Base-by-base conservation (phyloP, 352 stramenopile genomes). In the Pythium rishiriense region DNA sequence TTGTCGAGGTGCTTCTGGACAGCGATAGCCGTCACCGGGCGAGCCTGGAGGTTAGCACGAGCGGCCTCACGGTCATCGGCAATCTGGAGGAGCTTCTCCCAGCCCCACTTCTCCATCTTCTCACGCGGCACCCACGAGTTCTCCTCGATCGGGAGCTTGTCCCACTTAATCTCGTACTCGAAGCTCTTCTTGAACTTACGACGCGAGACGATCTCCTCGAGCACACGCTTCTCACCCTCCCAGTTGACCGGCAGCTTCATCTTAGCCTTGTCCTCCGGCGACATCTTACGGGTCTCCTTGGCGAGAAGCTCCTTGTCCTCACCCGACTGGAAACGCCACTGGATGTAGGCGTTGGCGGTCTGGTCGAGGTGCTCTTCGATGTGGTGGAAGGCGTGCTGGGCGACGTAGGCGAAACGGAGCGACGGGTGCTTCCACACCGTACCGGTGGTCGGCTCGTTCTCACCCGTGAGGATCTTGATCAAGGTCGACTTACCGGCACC, bases 111-210 rank as follows among this genome's bases (percentile, higher is more conserved):
- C 83, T 98, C 96, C 52, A 98, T 86, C 76, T 94, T 98, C 79
- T 86, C 91, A 71, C 76, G 97, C 46, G 76, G 95, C 62, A 88
- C 93, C 96, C 82, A 99, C 66, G 97, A 96, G 79, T 98, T 99
- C 56, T 98, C 85, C 24, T 98, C 96, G 60, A 97, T 90, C 10
- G 87, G 85, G 58, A 90, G 84, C 83, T 98, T 97, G 28, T 90
- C 84, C 87, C 97, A 98, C 87, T 98, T 98, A 50, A 98, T 83
- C 81, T 99, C 96, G 83, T 99, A 99, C 79, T 98, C 96, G 65
- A 98, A 90, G 50, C 83, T 87, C 70, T 97, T 97, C 65, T 91
- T 97, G 66, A 97, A 91, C 81, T 98, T 95, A 68, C 94, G 88
- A 63, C 96, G 92, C 68, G 90, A 91, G 42, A 94, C 78, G 56